Conservation (phyloP, 2,329 filamentous ascomycete genomes). For the Purpureocillium takamizusanense region DNA sequence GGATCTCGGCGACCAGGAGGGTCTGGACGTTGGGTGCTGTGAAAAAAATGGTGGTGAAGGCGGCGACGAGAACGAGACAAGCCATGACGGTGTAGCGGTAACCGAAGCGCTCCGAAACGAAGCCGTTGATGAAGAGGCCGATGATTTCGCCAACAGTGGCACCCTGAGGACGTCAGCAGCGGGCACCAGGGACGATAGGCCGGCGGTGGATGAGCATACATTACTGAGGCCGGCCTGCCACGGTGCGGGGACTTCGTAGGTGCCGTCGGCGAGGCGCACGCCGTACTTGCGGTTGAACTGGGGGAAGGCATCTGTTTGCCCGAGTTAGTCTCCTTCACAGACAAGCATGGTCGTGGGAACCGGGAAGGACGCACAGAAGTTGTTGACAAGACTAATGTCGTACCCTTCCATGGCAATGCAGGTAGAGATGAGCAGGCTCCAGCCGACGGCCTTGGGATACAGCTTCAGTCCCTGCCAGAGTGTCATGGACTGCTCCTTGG, state of each 20-base stretch:
- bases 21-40: slow-evolving; percentile 51
- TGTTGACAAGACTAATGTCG: slow-evolving; percentile 72
- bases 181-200: not conserved
- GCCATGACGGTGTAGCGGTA: slow-evolving; percentile 56
- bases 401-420: slow-evolving; percentile 91
- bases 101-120: slow-evolving; percentile 57
- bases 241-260: slow-evolving; percentile 46
- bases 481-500: slow-evolving; percentile 61
- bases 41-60: slow-evolving; percentile 56
- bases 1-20: slow-evolving; percentile 51
- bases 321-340: slow-evolving; percentile 4
- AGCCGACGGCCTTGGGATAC: slow-evolving; percentile 79
- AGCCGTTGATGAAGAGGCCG: slow-evolving; percentile 58
- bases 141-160: slow-evolving; percentile 48
- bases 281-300: slow-evolving; percentile 53
- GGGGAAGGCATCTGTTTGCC: slow-evolving; percentile 36
- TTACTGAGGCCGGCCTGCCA: slow-evolving; percentile 57
- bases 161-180: slow-evolving; percentile 5
- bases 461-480: slow-evolving; percentile 67
- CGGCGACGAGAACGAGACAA: slow-evolving; percentile 43
- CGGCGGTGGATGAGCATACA: slow-evolving; percentile 10
- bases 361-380: slow-evolving; percentile 49
- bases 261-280: slow-evolving; percentile 31
- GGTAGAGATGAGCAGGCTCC: slow-evolving; percentile 80
- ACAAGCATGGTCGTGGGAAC: not conserved